Conservation (phyloP, 352 stramenopile genomes). For the Phytophthora agathidicida region DNA sequence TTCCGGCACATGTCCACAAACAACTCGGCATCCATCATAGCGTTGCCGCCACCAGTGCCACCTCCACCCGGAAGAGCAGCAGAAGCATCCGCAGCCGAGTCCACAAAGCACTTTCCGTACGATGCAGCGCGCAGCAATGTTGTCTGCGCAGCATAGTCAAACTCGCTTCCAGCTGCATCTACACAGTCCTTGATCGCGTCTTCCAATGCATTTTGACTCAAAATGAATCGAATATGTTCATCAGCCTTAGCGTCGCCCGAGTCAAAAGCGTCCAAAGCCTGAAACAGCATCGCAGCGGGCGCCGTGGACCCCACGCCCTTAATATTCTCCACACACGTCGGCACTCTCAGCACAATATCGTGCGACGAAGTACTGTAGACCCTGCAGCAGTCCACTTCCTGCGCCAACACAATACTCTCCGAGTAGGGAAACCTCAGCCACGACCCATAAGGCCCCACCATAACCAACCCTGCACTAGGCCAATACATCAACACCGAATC, state of each 20-base stretch:
- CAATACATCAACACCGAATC: constrained; percentile 92
- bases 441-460: constrained; percentile 87
- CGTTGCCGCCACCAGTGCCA: constrained; percentile 21
- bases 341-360: constrained; percentile 89
- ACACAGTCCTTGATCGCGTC: constrained; percentile 90
- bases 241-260: constrained; percentile 88
- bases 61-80: constrained; percentile 21
- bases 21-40: constrained; percentile 71
- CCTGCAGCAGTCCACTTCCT: constrained; percentile 76
- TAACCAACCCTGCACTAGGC: constrained; percentile 78
- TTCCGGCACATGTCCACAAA: constrained; percentile 92
- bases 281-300: constrained; percentile 90
- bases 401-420: constrained; percentile 70
- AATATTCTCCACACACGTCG: constrained; percentile 86
- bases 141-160: constrained; percentile 84
- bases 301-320: constrained; percentile 87
- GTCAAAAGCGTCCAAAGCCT: constrained; percentile 90
- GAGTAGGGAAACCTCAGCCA: constrained; percentile 88
- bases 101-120: constrained; percentile 91
- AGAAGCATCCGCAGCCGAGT: constrained; percentile 60
- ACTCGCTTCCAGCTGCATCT: constrained; percentile 85
- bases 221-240: constrained; percentile 91
- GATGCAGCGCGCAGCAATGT: constrained; percentile 82
- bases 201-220: constrained; percentile 77
- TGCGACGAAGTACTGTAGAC: constrained; percentile 74